Percentiles rank a stretch among this genome's conserved stretches.
Evolutionary conservation across 176 grass and related monocot genomes (phyloP).

Genomic region (Carex parvula): DNA sequence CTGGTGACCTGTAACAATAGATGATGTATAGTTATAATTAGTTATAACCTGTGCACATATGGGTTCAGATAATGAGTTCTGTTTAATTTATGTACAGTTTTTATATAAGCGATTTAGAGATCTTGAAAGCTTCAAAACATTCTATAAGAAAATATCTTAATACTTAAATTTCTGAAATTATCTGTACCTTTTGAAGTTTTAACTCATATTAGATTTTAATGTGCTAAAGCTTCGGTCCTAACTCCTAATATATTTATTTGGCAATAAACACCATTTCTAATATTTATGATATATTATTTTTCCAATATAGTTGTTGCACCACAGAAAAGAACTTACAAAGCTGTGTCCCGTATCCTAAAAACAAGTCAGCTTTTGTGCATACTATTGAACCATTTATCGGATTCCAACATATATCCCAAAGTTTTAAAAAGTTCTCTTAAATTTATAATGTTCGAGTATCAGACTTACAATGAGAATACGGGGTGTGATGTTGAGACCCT

Average conservation of each 20-base stretch:
- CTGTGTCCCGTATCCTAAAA: neutral
- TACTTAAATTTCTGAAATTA: neutral
- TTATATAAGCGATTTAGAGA: neutral
- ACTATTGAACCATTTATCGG: neutral
- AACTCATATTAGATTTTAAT: neutral
- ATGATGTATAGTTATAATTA: neutral
- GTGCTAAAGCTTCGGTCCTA: neutral
- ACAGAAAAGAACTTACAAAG: neutral
- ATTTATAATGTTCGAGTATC: neutral
- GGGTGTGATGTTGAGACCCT: constrained; percentile 92
- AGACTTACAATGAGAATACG: constrained; percentile 92
- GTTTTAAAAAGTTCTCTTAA: neutral
- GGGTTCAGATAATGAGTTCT: neutral
- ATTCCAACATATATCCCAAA: constrained; percentile 7
- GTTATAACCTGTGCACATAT: neutral
- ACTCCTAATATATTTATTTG: neutral
- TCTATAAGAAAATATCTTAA: neutral
- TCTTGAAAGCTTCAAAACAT: neutral
- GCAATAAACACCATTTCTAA: neutral
- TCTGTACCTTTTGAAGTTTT: neutral
- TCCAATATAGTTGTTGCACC: neutral
- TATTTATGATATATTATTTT: neutral
- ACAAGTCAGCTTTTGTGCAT: neutral
- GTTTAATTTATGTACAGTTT: neutral
- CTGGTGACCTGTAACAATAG: constrained; percentile 65